Base-by-base conservation (phyloP, 176 grass and related monocot species). In the Phyllostachys edulis region DNA sequence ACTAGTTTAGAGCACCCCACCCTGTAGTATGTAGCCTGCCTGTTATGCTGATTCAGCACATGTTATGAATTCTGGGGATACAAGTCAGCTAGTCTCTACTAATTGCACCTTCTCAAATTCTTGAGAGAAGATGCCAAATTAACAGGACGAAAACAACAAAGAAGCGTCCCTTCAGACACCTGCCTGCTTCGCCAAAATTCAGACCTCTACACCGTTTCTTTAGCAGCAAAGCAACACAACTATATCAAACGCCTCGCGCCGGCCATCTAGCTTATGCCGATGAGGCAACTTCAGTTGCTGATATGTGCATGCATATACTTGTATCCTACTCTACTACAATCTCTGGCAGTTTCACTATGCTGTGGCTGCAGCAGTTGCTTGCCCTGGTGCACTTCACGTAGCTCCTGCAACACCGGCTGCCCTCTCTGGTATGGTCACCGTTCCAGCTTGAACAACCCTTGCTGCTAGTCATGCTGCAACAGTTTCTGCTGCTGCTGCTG, bases 251-350 rank as follows among this genome's bases (percentile, higher is more conserved):
- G 59, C 71, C 49, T n/a, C 5, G 15, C 39, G 49, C 24, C 57
- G 34, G n/a, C 62, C 21, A 41, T 60, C 59, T 83, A 69, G 44
- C 16, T 73, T 79, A 52, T 23, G 29, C 78, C 29, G 51, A 52
- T 15, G 24, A 83, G 49, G 61, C 64, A 56, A 14, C 55, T 56
- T 63, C 9, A 24, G 17, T 67, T 76, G 47, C 32, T 63, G 49
- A 60, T 46, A 89, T 32, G 16, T 12, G 23, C 18, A 40, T 12
- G 23, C 18, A 32, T 38, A n/a, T 9, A 45, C 45, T 84, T 34
- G 7, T 51, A 37, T 71, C 39, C 87, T 95, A 98, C 78, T 96
- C 91, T 29, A 87, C 84, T 40, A 99, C 61, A 23, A 99, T 99
- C 75, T 99, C 97, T 10, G 87, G 90, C 42, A 94, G 77, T 42